phyloP scores from a whole-genome alignment of 1,139 yeast species.

The Diutina neorugosa region DNA sequence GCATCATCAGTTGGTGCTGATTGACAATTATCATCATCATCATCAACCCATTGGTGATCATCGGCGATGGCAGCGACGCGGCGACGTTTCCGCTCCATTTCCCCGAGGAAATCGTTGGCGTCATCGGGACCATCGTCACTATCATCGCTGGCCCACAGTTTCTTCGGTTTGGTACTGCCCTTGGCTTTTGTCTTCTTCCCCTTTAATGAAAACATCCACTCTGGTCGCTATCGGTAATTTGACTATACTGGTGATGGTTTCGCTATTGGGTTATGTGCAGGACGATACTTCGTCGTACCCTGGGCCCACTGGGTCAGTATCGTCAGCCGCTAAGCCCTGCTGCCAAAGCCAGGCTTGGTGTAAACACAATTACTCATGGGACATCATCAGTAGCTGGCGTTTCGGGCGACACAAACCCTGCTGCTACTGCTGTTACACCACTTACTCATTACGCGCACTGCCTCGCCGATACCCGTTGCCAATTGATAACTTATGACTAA shows the following conservation, averaged over 20 bases:
- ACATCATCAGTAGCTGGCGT: no score
- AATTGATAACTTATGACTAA: background rate
- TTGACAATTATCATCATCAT: background rate
- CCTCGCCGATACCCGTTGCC: background rate
- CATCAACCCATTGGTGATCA: background rate
- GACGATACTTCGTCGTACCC: no score
- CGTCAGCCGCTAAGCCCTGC: no score
- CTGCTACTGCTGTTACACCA: no score
- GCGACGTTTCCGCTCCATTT: background rate
- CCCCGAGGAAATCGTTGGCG: background rate
- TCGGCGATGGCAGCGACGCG: slow-evolving; percentile 5
- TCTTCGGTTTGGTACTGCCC: background rate
- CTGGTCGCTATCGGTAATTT: background rate
- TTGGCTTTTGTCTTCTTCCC: background rate
- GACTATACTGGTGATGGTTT: background rate
- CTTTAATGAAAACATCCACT: background rate
- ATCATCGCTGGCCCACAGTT: background rate
- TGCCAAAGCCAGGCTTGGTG: no score
- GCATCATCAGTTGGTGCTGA: background rate
- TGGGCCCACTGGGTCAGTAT: no score
- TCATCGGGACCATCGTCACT: background rate
- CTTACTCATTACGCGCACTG: background rate
- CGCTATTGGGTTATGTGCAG: background rate
- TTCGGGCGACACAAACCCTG: no score
- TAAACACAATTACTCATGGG: no score